These are phyloP conservation scores for Schwanniomyces occidentalis DNA, from an alignment of 805 yeast species.

Conservation along the genomic window DNA sequence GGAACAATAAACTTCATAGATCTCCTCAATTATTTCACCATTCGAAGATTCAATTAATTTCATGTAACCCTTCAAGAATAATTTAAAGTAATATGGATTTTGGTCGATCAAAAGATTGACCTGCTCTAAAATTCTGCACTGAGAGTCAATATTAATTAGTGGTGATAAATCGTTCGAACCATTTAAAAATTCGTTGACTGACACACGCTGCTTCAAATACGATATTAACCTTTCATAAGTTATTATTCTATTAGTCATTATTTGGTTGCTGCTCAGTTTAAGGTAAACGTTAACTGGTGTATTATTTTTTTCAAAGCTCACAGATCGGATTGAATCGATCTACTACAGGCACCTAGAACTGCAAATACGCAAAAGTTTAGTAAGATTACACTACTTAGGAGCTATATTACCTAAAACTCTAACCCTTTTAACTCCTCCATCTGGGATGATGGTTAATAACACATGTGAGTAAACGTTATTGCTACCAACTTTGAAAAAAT, in stretches of 20 bases:
- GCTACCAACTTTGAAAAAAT: conserved; percentile 44
- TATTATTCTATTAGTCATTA: no score
- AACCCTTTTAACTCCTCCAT: conserved; percentile 93
- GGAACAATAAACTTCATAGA: conserved; percentile 43
- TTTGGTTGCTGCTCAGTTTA: no score
- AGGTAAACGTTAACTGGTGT: no score
- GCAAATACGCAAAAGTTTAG: no score
- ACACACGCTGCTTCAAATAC: conserved; percentile 15
- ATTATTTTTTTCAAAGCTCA: no score
- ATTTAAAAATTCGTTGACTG: conserved; percentile 17
- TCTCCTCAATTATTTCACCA: conserved; percentile 37
- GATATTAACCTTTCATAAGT: conserved; percentile 3
- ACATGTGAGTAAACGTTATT: conserved; percentile 61
- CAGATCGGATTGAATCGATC: no score
- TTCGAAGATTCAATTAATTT: conserved; percentile 26
- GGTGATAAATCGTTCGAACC: conserved; percentile 2
- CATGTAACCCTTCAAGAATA: conserved; percentile 45
- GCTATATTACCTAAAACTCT: conserved; percentile 69
- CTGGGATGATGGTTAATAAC: conserved; percentile 83
- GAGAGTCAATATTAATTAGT: conserved; percentile 14
- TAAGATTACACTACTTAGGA: conserved; percentile 2
- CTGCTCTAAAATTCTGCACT: conserved; percentile 16
- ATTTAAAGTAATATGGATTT: conserved; percentile 56
- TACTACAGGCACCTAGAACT: no score
- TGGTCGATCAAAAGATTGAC: conserved; percentile 20